A percentile compares a stretch with the other conserved stretches of the same genome.
Conservation (phyloP, 192 early-diverging fungal species). For the Umbelopsis sp. region DNA sequence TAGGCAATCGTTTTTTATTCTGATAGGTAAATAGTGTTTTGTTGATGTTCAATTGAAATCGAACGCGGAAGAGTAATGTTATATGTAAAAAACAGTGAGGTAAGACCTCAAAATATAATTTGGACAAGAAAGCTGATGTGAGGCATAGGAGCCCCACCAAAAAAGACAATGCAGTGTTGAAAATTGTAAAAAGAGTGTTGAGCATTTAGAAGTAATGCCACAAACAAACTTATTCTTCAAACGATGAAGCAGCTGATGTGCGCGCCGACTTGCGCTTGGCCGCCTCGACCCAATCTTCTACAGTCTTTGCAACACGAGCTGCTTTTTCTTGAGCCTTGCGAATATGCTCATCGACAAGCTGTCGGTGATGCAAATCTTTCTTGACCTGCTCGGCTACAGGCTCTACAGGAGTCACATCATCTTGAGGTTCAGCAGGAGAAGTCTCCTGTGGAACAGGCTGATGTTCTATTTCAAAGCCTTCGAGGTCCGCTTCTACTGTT, state of each 20-base stretch:
- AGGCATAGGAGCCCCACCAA: too few species aligned
- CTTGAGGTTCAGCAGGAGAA: not conserved
- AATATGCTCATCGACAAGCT: conserved; percentile 9
- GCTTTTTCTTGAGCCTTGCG: conserved; percentile 16
- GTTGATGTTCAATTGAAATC: too few species aligned
- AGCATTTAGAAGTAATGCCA: too few species aligned
- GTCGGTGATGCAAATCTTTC: not conserved
- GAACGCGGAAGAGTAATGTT: too few species aligned
- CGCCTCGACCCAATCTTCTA: conserved; percentile 14
- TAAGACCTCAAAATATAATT: too few species aligned
- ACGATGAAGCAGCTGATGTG: not conserved
- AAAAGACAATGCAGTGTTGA: too few species aligned
- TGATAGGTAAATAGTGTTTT: too few species aligned
- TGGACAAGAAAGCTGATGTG: too few species aligned
- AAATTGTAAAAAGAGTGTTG: too few species aligned
- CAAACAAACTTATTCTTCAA: not conserved
- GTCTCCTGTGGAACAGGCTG: conserved; percentile 7
- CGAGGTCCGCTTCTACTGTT: not conserved
- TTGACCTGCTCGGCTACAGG: conserved; percentile 1
- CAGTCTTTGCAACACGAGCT: conserved; percentile 6
- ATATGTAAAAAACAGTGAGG: too few species aligned
- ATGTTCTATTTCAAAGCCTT: conserved; percentile 15
- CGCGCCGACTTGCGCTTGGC: conserved; percentile 13
- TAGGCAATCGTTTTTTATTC: too few species aligned
- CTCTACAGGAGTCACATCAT: not conserved